Percentiles rank a stretch among this genome's conserved stretches.
phyloP scores from a whole-genome alignment of 2,329 filamentous ascomycete species.

The Acephala macrosclerotiorum region DNA sequence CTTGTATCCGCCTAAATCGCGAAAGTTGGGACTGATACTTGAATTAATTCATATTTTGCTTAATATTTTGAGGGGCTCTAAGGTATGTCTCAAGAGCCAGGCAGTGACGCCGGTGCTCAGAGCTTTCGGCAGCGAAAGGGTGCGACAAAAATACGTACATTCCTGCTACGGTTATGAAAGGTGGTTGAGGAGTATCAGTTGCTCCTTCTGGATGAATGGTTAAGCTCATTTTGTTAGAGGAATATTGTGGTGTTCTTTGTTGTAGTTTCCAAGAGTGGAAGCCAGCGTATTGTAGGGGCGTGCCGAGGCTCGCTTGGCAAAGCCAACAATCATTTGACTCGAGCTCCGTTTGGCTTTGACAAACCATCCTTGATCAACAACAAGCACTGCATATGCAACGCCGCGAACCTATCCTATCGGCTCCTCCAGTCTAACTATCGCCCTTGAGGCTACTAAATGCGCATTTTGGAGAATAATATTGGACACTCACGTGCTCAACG shows the following conservation, averaged over 20 bases:
- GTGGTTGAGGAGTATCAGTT: slow-evolving; percentile 47
- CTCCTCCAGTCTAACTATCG: background rate
- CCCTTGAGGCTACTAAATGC: background rate
- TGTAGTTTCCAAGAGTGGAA: background rate
- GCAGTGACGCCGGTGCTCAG: too few species aligned
- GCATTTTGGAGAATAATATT: background rate
- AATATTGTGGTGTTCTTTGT: background rate
- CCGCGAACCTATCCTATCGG: background rate
- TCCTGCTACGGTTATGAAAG: slow-evolving; percentile 61
- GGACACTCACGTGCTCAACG: background rate
- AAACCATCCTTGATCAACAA: slow-evolving; percentile 1
- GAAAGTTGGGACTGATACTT: slow-evolving; percentile 61
- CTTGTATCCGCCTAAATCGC: slow-evolving; percentile 69
- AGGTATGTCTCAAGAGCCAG: too few species aligned
- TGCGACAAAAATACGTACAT: slow-evolving; percentile 44
- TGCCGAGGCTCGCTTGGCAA: slow-evolving; percentile 15
- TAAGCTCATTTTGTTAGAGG: slow-evolving; percentile 27
- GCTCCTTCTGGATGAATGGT: slow-evolving; percentile 2
- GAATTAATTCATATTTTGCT: too few species aligned
- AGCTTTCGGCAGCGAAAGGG: too few species aligned
- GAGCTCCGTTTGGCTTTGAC: background rate
- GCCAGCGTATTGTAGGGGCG: too few species aligned
- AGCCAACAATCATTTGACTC: background rate
- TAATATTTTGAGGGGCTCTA: too few species aligned
- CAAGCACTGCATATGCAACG: background rate